Percentiles rank a stretch among this genome's conserved stretches.
phyloP scores from a whole-genome alignment of 768 basidiomycete species.

The Roridomyces roridus region DNA sequence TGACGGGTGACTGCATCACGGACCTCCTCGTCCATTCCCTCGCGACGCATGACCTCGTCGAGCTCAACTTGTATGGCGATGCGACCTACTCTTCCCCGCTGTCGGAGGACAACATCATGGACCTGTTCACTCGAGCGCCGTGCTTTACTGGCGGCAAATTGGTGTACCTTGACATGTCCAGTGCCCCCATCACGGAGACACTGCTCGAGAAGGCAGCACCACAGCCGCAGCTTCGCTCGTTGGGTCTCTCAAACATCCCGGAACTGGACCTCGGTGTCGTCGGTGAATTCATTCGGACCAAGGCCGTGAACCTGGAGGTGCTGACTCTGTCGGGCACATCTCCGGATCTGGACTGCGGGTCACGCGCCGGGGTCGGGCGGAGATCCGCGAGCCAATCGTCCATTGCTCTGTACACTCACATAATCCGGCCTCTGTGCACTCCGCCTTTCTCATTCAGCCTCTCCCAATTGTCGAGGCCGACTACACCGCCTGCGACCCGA shows the following conservation, averaged over 20 bases:
- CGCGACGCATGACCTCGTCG: conserved; percentile 64
- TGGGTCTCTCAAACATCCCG: conserved; percentile 90
- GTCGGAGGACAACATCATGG: conserved; percentile 63
- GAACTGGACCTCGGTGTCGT: conserved; percentile 69
- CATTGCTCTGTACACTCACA: conserved; percentile 74
- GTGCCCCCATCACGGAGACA: conserved; percentile 69
- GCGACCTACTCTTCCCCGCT: conserved; percentile 81
- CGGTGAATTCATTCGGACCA: conserved; percentile 68
- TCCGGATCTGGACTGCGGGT: conserved; percentile 71
- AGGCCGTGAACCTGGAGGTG: conserved; percentile 82
- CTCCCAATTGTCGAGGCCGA: conserved; percentile 34
- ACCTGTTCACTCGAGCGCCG: conserved; percentile 76
- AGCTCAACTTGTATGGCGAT: conserved; percentile 92
- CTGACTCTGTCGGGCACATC: conserved; percentile 81
- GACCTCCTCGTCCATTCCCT: conserved; percentile 74
- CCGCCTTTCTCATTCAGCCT: conserved; percentile 76
- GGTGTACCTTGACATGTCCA: conserved; percentile 90
- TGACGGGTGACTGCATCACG: conserved; percentile 81
- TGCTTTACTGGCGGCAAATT: conserved; percentile 79
- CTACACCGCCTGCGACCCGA: conserved; percentile 63
- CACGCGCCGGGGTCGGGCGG: conserved; percentile 41
- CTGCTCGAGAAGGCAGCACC: conserved; percentile 56
- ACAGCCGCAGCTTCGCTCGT: conserved; percentile 80
- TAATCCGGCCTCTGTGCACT: conserved; percentile 82
- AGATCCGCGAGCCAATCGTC: conserved; percentile 70